Percentiles rank a stretch among this genome's conserved stretches.
phyloP scores from a whole-genome alignment of 495 filamentous ascomycete genomes.

The Delitschia confertaspora region DNA sequence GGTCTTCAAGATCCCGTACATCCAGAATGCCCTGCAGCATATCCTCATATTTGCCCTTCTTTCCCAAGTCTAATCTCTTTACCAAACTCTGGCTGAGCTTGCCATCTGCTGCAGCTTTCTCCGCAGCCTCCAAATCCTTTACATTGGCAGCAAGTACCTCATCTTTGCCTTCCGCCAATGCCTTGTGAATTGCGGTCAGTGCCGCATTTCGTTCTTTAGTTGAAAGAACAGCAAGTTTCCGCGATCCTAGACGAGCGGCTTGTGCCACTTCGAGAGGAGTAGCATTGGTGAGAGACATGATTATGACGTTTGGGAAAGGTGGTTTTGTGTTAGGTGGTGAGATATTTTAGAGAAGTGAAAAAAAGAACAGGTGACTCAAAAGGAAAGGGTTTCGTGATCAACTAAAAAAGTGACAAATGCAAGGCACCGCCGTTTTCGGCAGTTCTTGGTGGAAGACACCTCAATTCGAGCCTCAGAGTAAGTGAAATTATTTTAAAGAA shows the following conservation, averaged over 20 bases:
- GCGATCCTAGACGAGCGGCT: conserved; percentile 33
- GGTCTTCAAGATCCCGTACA: conserved; percentile 79
- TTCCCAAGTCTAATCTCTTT: conserved; percentile 79
- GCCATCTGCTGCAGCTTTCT: conserved; percentile 60
- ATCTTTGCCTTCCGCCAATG: conserved; percentile 55
- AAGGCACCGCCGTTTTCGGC: no score
- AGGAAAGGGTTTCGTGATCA: no score
- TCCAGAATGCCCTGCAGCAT: conserved; percentile 95
- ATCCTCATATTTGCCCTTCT: conserved; percentile 87
- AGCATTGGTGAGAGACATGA: conserved; percentile 40
- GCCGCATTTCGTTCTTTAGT: conserved; percentile 62
- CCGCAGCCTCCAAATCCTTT: conserved; percentile 65
- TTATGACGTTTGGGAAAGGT: not conserved
- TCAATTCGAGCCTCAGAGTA: no score
- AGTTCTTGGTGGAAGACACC: no score
- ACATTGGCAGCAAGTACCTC: conserved; percentile 80
- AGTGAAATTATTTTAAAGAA: no score
- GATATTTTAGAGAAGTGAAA: conserved; percentile 1
- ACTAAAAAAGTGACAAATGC: no score
- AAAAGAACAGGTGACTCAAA: conserved; percentile 16
- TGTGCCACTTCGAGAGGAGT: conserved; percentile 35
- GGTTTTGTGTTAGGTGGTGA: conserved; percentile 4
- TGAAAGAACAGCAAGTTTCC: conserved; percentile 34
- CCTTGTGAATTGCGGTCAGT: conserved; percentile 68
- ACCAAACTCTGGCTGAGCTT: conserved; percentile 74